These are phyloP conservation scores for Helicostylum pulchrum DNA, from an alignment of 192 early-diverging fungal species.

Conservation along the genomic window DNA sequence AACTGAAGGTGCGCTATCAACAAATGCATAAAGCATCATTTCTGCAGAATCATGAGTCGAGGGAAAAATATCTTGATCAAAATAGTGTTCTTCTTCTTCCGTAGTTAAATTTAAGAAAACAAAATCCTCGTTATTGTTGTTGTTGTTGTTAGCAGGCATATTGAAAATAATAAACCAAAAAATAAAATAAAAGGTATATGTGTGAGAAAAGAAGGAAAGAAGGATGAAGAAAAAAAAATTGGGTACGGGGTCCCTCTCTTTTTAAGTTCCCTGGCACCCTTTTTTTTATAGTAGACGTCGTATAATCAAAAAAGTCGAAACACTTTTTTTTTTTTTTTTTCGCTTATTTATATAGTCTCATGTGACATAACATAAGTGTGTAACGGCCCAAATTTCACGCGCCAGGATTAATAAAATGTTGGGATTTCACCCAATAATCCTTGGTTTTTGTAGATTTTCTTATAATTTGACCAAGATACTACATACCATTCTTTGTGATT, in stretches of 20 bases:
- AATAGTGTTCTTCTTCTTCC: not conserved
- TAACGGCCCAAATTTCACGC: not conserved
- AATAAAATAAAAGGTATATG: not conserved
- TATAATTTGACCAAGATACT: not conserved
- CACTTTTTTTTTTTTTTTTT: slow-evolving; percentile 10
- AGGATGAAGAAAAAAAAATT: not conserved
- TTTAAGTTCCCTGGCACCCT: not conserved
- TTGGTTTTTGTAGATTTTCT: not conserved
- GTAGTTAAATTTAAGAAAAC: slow-evolving; percentile 5
- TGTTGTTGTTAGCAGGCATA: not conserved
- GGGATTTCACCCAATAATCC: not conserved
- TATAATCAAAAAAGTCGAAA: slow-evolving; percentile 5
- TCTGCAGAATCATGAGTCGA: slow-evolving; percentile 18
- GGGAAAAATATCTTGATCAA: not conserved
- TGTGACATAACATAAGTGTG: too few relatives aligned
- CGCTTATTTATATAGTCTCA: not conserved
- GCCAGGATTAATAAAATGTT: not conserved
- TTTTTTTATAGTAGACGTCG: not conserved
- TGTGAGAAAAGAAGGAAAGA: not conserved
- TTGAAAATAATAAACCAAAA: not conserved
- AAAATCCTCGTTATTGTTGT: too few relatives aligned
- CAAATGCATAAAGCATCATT: slow-evolving; percentile 11
- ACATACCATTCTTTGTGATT: slow-evolving; percentile 3
- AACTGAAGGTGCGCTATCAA: slow-evolving; percentile 12
- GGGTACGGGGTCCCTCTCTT: too few relatives aligned